Evolutionary conservation across 2,329 filamentous ascomycete genomes (phyloP).

Genomic region (Fonsecaea erecta): DNA sequence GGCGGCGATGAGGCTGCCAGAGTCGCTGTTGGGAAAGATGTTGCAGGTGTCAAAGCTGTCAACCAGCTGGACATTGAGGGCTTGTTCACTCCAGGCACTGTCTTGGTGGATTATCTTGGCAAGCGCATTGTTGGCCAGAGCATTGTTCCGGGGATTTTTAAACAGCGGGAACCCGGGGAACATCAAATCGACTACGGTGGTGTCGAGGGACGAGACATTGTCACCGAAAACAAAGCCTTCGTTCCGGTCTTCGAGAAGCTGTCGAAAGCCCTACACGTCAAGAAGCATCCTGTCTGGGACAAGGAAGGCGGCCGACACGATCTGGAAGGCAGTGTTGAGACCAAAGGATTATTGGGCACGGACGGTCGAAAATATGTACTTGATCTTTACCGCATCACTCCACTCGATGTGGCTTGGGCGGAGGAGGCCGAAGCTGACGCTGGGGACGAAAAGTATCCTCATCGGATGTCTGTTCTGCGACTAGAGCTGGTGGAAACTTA

Average conservation of each 20-base stretch:
- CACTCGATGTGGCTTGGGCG: slow-evolving; percentile 87
- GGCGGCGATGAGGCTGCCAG: slow-evolving; percentile 95
- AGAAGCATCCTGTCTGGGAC: slow-evolving; percentile 97
- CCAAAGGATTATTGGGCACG: slow-evolving; percentile 94
- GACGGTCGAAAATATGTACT: slow-evolving; percentile 98
- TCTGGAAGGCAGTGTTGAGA: slow-evolving; percentile 93
- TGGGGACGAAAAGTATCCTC: slow-evolving; percentile 71
- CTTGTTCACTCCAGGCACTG: slow-evolving; percentile 91
- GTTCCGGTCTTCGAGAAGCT: slow-evolving; percentile 83
- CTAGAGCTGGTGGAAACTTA: slow-evolving; percentile 88
- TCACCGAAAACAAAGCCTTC: slow-evolving; percentile 88
- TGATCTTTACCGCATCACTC: slow-evolving; percentile 92
- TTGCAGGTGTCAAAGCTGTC: slow-evolving; percentile 88
- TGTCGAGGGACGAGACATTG: slow-evolving; percentile 94
- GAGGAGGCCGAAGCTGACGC: slow-evolving; percentile 69
- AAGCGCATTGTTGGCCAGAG: slow-evolving; percentile 97
- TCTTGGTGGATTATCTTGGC: slow-evolving; percentile 94
- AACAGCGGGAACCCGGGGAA: slow-evolving; percentile 94
- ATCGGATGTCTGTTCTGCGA: slow-evolving; percentile 92
- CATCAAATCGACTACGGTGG: slow-evolving; percentile 99
- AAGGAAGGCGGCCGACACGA: slow-evolving; percentile 91
- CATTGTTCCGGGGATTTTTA: slow-evolving; percentile 98
- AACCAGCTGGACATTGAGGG: slow-evolving; percentile 97
- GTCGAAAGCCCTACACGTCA: slow-evolving; percentile 86
- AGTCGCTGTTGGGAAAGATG: slow-evolving; percentile 95